Conservation (phyloP, 2,329 filamentous ascomycete genomes). For the Diaporthe citri region DNA sequence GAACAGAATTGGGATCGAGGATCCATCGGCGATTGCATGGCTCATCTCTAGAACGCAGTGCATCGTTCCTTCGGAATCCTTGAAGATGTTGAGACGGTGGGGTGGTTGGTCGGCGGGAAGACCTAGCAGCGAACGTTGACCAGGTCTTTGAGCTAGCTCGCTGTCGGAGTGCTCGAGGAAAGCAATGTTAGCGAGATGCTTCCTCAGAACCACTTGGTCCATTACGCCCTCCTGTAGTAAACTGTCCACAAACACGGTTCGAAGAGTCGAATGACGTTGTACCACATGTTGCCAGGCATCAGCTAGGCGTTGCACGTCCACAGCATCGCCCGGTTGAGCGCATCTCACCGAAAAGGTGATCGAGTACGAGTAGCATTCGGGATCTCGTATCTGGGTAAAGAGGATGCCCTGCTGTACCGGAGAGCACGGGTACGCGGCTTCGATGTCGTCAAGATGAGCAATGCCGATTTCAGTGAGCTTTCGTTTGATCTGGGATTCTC, state of each 20-base stretch:
- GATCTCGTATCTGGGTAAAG: neutral
- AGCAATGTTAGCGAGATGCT: neutral
- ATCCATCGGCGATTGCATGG: constrained; percentile 9
- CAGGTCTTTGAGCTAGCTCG: neutral
- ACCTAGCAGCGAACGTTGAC: neutral
- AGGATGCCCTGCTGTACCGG: constrained; percentile 6
- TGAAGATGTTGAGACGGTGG: neutral
- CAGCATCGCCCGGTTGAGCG: neutral
- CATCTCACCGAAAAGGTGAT: neutral
- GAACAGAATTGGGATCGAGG: constrained; percentile 7
- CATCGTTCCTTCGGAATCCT: neutral
- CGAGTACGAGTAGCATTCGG: constrained; percentile 6
- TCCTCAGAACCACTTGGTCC: constrained; percentile 2
- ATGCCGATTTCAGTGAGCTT: constrained; percentile 5
- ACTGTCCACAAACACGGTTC: constrained; percentile 6
- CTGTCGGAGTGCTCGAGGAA: neutral
- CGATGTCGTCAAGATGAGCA: neutral
- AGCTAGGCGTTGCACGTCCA: neutral
- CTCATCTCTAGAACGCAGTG: constrained; percentile 9
- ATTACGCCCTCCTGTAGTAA: constrained; percentile 2
- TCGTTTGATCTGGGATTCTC: neutral
- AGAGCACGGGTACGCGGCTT: neutral
- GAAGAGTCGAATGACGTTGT: neutral
- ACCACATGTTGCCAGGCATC: constrained; percentile 11
- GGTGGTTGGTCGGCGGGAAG: neutral